Evolutionary conservation across 2,329 filamentous ascomycete genomes (phyloP).

Genomic region (Arthroderma sp.): DNA sequence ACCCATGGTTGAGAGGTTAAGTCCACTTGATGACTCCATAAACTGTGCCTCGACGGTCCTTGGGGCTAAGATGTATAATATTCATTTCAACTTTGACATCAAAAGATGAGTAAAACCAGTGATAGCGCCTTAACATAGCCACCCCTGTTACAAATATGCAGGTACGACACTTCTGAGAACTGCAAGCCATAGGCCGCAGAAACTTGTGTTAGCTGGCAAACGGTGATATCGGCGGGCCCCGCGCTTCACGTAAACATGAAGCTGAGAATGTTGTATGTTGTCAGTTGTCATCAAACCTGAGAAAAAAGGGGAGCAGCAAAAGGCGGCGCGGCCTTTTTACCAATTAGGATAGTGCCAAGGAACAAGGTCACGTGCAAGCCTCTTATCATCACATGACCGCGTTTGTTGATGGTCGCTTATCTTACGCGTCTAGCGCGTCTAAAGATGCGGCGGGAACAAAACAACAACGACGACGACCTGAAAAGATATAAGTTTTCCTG

Average conservation of each 20-base stretch:
- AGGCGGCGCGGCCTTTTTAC: too few species aligned
- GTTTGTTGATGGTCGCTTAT: not conserved
- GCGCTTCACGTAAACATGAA: too few species aligned
- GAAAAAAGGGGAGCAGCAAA: too few species aligned
- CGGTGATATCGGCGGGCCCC: too few species aligned
- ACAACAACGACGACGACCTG: not conserved
- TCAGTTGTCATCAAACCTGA: too few species aligned
- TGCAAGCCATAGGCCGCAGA: too few species aligned
- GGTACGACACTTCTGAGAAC: too few species aligned
- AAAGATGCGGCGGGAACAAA: not conserved
- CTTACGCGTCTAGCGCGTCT: conserved; percentile 1
- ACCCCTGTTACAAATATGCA: not conserved
- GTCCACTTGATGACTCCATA: not conserved
- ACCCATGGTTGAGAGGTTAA: not conserved
- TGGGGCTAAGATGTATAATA: not conserved
- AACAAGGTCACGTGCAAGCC: too few species aligned
- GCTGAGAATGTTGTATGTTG: too few species aligned
- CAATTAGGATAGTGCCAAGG: too few species aligned
- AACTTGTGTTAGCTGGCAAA: too few species aligned
- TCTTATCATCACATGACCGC: not conserved
- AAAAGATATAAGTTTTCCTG: not conserved
- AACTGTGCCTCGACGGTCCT: not conserved
- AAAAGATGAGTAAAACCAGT: not conserved
- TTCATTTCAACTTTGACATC: not conserved
- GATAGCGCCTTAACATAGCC: not conserved